Conservation (phyloP, 129 eudicot species). For the Pseudognaphalium luteoalbum region DNA sequence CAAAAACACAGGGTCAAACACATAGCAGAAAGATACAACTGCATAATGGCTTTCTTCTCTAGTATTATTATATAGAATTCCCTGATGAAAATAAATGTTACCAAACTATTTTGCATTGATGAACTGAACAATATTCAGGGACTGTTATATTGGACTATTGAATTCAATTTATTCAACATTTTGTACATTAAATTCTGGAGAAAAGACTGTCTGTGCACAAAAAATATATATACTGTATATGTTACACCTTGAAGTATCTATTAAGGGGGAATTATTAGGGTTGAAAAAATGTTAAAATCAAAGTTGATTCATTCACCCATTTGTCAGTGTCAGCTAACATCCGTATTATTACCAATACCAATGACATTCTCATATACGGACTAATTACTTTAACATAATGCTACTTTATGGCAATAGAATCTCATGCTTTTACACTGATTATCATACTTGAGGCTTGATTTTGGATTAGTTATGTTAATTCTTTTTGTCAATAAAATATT, state of each 20-base stretch:
- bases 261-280: not conserved
- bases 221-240: too few species aligned
- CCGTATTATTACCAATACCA: too few species aligned
- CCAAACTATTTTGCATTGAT: not conserved
- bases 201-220: not conserved
- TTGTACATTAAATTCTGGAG: not conserved
- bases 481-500: not conserved
- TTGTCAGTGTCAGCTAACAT: too few species aligned
- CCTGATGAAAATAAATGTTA: not conserved
- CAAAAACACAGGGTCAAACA: not conserved
- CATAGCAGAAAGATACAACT: not conserved
- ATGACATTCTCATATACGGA: too few species aligned
- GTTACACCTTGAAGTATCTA: not conserved
- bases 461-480: too few species aligned
- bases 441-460: too few species aligned
- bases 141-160: not conserved
- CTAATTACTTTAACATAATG: too few species aligned
- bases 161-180: too few species aligned
- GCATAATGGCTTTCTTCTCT: not conserved
- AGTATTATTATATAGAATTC: too few species aligned
- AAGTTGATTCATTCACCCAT: not conserved
- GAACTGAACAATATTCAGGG: not conserved
- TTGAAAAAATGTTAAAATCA: too few species aligned
- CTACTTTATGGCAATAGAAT: too few species aligned
- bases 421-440: too few species aligned